Conservation (phyloP, 352 stramenopile species). For the Aphanomyces euteiches region DNA sequence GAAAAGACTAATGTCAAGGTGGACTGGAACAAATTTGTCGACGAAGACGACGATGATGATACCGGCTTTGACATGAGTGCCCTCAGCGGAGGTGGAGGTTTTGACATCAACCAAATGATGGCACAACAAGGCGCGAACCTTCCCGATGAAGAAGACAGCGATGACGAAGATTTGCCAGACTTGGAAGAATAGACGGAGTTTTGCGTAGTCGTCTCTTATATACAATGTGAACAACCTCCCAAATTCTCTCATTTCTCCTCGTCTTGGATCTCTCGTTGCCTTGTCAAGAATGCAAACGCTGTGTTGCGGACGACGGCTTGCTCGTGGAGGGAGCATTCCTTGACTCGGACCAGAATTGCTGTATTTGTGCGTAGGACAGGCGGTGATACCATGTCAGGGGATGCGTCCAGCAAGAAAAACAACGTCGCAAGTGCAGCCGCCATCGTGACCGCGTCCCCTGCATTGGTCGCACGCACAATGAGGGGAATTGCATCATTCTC, state of each 20-base stretch:
- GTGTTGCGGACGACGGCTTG: conserved; percentile 9
- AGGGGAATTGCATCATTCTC: conserved; percentile 26
- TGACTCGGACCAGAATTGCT: neutral
- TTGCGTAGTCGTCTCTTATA: neutral
- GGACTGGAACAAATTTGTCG: conserved; percentile 96
- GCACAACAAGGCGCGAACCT: conserved; percentile 77
- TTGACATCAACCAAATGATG: conserved; percentile 95
- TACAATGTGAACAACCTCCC: conserved; percentile 10
- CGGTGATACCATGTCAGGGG: neutral
- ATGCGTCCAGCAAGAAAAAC: conserved; percentile 27
- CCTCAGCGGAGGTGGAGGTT: conserved; percentile 82
- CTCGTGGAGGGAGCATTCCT: conserved; percentile 25
- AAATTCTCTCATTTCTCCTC: neutral
- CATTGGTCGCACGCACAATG: neutral
- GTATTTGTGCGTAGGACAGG: neutral
- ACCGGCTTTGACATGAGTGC: conserved; percentile 83
- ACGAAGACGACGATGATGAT: conserved; percentile 94
- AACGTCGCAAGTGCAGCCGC: conserved; percentile 11
- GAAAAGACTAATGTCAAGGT: conserved; percentile 97
- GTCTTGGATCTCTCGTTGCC: neutral
- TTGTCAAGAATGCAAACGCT: conserved; percentile 6
- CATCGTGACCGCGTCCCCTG: neutral
- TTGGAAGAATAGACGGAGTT: conserved; percentile 47
- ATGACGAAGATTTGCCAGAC: conserved; percentile 83
- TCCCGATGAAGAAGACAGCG: conserved; percentile 50